A percentile compares a stretch with the other conserved stretches of the same genome.
Evolutionary conservation across 75 land plant species (phyloP).

Genomic region (Selaginella tamariscina): DNA sequence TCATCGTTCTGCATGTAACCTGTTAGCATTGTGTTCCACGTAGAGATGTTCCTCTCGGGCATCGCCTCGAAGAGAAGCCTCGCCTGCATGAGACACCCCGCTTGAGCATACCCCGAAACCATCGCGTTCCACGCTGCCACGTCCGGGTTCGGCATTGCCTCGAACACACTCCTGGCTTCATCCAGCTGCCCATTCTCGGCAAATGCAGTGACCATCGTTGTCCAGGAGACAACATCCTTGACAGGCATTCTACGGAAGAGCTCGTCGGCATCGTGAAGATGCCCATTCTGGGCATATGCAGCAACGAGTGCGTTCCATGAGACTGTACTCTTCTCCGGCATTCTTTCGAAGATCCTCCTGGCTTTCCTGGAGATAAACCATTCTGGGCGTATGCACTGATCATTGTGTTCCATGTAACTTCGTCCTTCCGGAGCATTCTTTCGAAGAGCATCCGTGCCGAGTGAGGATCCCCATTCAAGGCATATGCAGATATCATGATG

Average conservation of each 20-base stretch:
- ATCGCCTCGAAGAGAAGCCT: neutral
- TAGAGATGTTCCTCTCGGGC: neutral
- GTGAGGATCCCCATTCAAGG: neutral
- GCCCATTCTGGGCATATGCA: neutral
- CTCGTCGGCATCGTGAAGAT: neutral
- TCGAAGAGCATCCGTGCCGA: neutral
- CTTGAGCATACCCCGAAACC: neutral
- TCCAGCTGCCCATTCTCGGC: neutral
- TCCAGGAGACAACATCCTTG: neutral
- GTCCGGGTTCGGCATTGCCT: neutral
- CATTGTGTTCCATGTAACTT: neutral
- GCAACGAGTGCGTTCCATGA: neutral
- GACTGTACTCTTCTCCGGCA: neutral
- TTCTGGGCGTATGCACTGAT: neutral
- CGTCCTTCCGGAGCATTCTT: neutral
- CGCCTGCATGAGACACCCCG: neutral
- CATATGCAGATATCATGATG: neutral
- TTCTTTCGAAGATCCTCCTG: neutral
- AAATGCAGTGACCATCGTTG: neutral
- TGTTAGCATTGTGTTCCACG: neutral
- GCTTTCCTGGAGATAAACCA: neutral
- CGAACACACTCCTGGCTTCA: neutral
- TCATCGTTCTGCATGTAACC: neutral
- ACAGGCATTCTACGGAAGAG: neutral
- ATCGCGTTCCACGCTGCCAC: neutral